phyloP scores from a whole-genome alignment of 345 rosid genomes.

The Syzygium grande region DNA sequence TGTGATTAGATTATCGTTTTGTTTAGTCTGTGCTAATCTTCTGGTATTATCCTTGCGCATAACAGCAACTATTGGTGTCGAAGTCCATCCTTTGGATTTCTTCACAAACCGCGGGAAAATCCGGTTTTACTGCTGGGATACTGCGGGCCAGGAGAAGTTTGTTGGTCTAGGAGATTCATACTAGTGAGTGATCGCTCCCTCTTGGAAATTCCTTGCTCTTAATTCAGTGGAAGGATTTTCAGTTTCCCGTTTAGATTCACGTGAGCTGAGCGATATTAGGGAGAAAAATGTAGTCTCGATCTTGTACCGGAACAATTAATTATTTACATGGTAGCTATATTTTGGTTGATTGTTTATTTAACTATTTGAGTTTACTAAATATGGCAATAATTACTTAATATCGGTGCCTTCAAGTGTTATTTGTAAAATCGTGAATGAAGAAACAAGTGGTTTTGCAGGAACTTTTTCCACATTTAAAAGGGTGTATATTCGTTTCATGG shows the following conservation, averaged over 20 bases:
- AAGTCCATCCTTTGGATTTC: conserved; percentile 73
- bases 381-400: background rate
- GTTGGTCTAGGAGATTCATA: no score
- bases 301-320: background rate
- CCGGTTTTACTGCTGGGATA: conserved; percentile 78
- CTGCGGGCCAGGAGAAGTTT: no score
- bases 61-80: conserved; percentile 82
- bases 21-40: background rate
- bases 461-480: background rate
- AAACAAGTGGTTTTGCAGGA: background rate
- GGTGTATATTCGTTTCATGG: background rate
- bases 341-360: background rate
- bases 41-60: background rate
- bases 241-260: rapidly evolving
- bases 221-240: background rate
- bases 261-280: background rate
- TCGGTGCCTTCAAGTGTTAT: background rate
- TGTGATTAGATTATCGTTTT: no score
- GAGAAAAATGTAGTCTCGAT: background rate
- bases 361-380: background rate
- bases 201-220: background rate
- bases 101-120: conserved; percentile 72
- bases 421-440: background rate
- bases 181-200: background rate
- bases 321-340: background rate